Evolutionary conservation across 331 rosid genomes (phyloP).

Genomic region (Rhamnella rubrinervis): DNA sequence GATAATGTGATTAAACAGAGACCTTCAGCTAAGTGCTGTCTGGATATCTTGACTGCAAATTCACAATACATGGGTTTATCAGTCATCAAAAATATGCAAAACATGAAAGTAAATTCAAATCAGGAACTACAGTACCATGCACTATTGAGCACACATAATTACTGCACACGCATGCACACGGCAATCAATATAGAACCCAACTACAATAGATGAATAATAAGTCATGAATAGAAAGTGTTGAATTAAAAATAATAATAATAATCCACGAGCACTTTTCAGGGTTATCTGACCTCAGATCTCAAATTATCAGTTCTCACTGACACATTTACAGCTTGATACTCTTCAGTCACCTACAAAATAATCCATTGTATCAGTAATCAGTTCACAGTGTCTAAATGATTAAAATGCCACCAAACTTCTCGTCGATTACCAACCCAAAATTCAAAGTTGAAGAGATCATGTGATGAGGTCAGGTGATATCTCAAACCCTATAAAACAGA

Average conservation of each 20-base stretch:
- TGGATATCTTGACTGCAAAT: constrained; percentile 5
- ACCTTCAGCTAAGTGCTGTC: constrained; percentile 1
- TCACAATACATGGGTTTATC: constrained; percentile 11
- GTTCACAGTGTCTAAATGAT: constrained; percentile 21
- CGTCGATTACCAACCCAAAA: constrained; percentile 74
- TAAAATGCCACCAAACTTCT: constrained; percentile 20
- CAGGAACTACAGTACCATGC: not conserved
- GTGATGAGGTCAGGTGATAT: constrained; percentile 70
- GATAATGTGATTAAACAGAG: constrained; percentile 4
- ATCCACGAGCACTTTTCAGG: constrained; percentile 4
- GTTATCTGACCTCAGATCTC: constrained; percentile 62
- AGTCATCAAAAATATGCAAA: not conserved
- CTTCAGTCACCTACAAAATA: constrained; percentile 72
- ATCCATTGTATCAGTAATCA: constrained; percentile 25
- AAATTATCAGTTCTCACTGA: constrained; percentile 60
- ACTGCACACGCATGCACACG: not conserved
- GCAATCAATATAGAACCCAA: not conserved
- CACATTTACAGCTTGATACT: constrained; percentile 83
- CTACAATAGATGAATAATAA: not conserved
- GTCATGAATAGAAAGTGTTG: not conserved
- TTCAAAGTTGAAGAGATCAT: constrained; percentile 84
- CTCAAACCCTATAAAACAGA: constrained; percentile 63
- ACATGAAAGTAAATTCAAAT: not conserved
- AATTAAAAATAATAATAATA: not conserved
- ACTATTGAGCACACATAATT: not conserved